These are phyloP conservation scores for Fonsecaea nubica DNA, from an alignment of 2,329 filamentous ascomycete species.

Conservation along the genomic window DNA sequence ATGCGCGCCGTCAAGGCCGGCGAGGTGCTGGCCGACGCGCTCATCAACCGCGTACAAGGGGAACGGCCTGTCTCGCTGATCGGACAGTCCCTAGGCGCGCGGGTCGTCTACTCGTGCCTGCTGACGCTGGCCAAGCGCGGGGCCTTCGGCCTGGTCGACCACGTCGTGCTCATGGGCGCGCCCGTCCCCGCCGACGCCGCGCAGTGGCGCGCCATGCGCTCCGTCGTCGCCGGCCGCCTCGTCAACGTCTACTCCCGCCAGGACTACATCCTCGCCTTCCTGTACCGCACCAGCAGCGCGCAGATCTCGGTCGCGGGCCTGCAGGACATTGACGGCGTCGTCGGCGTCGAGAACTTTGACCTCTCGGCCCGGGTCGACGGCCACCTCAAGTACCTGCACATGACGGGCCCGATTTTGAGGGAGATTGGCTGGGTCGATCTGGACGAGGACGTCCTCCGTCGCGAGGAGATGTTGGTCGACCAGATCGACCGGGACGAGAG, in stretches of 20 bases:
- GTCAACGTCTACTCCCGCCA: slow-evolving; percentile 82
- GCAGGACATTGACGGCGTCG: slow-evolving; percentile 69
- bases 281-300: slow-evolving; percentile 79
- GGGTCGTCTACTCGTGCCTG: slow-evolving; percentile 77
- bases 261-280: slow-evolving; percentile 78
- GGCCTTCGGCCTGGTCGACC: slow-evolving; percentile 78
- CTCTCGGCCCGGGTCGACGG: slow-evolving; percentile 59
- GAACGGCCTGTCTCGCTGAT: slow-evolving; percentile 75
- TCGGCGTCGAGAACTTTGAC: slow-evolving; percentile 67
- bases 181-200: slow-evolving; percentile 70
- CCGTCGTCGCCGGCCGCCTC: slow-evolving; percentile 74
- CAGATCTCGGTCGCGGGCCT: slow-evolving; percentile 78
- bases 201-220: slow-evolving; percentile 74
- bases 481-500: slow-evolving; percentile 49
- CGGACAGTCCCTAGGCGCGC: slow-evolving; percentile 74
- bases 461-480: slow-evolving; percentile 53
- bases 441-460: slow-evolving; percentile 54
- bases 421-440: slow-evolving; percentile 62
- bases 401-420: slow-evolving; percentile 59
- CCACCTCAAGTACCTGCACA: slow-evolving; percentile 58
- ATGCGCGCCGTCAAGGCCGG: slow-evolving; percentile 76
- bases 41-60: slow-evolving; percentile 75
- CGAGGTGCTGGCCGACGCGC: slow-evolving; percentile 72
- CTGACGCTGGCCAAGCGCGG: slow-evolving; percentile 72
- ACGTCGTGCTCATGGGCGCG: slow-evolving; percentile 75